A percentile compares a stretch with the other conserved stretches of the same genome.
Evolutionary conservation across 768 basidiomycete genomes (phyloP).

Genomic region (Lentinula edodes): DNA sequence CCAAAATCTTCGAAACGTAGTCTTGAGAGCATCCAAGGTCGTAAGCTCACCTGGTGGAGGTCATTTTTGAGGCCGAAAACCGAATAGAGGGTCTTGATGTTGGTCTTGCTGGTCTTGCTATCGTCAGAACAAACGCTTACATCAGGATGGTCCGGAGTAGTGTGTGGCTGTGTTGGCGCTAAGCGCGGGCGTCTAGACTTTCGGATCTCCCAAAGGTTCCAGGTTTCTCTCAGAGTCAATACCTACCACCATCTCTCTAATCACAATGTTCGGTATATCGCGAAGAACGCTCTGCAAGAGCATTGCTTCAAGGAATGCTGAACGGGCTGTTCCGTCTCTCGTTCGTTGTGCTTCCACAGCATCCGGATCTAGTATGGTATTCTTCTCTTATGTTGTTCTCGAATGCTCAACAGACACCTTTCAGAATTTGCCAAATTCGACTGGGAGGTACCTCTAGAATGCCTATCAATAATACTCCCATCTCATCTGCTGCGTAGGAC

Average conservation of each 20-base stretch:
- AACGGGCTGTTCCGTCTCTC: background rate
- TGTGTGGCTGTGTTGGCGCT: background rate
- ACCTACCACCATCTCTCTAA: background rate
- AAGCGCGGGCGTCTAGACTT: background rate
- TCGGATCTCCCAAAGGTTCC: background rate
- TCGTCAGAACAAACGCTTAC: background rate
- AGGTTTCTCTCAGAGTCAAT: background rate
- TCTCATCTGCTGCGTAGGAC: slow-evolving; percentile 48
- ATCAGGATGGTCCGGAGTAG: background rate
- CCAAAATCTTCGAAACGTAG: background rate
- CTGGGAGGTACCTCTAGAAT: slow-evolving; percentile 31
- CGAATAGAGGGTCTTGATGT: background rate
- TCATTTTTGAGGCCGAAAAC: slow-evolving; percentile 6
- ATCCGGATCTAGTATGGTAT: slow-evolving; percentile 6
- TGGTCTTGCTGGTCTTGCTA: background rate
- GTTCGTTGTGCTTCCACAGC: slow-evolving; percentile 3
- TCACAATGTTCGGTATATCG: background rate
- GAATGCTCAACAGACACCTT: background rate
- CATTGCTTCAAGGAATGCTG: background rate
- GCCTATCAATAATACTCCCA: background rate
- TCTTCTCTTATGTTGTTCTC: background rate
- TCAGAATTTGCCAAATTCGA: slow-evolving; percentile 36
- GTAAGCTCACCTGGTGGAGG: slow-evolving; percentile 4
- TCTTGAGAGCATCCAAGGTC: background rate
- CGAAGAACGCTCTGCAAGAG: background rate